These are phyloP conservation scores for Phialophora tarda DNA, from an alignment of 2,329 filamentous ascomycete species.

Conservation along the genomic window DNA sequence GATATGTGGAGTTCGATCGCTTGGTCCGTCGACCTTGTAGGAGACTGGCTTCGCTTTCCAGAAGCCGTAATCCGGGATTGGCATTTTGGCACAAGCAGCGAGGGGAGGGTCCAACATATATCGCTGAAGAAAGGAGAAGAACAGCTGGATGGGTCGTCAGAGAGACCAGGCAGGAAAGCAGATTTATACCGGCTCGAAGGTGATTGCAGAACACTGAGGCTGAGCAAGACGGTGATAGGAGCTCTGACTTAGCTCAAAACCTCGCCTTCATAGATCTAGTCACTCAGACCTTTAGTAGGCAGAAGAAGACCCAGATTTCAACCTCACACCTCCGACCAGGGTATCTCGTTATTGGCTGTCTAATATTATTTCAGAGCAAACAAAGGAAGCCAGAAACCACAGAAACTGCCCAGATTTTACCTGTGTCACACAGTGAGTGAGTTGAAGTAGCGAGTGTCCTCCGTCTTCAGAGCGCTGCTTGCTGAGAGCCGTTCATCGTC, in stretches of 20 bases:
- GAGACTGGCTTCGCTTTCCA: conserved; percentile 21
- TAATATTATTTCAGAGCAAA: neutral
- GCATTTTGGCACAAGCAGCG: conserved; percentile 2
- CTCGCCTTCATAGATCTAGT: neutral
- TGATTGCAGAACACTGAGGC: neutral
- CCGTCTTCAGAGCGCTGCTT: no score
- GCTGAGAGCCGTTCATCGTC: neutral
- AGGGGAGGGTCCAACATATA: neutral
- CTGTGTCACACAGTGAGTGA: neutral
- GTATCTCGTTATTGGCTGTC: neutral
- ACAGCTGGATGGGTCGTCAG: neutral
- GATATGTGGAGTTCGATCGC: conserved; percentile 42
- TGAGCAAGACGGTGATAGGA: neutral
- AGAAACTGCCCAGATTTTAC: neutral
- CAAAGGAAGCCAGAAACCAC: neutral
- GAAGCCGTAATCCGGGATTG: conserved; percentile 23
- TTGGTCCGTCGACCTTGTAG: conserved; percentile 15
- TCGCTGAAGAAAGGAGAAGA: neutral
- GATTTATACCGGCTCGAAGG: neutral
- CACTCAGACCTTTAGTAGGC: neutral
- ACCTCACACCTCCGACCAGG: neutral
- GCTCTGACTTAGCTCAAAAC: neutral
- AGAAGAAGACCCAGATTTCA: neutral
- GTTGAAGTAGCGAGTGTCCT: neutral
- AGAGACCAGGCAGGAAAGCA: neutral